Evolutionary conservation across 805 yeast species (phyloP), one percentile per base, ranked within the genome.

Genomic region (Ogataea degrootiae): DNA sequence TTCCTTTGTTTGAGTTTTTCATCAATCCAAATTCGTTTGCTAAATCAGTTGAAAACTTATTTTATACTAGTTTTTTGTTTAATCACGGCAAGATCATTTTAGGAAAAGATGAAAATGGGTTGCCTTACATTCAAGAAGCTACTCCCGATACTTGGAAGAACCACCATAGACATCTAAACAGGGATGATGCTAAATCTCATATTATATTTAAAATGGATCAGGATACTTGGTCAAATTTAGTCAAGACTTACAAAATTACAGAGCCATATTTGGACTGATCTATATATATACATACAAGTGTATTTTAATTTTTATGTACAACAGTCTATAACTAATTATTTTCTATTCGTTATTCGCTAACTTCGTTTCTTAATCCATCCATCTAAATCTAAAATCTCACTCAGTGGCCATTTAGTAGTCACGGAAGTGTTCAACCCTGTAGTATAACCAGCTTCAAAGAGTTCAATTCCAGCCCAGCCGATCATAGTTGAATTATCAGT

Each of bases 401-500:
- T 66, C 49, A 90, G 59, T 1, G 96, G 91, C 99, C 99, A 92
- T 65, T 82, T 87, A 41, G 89, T 71, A 1, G 80, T 70, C 1
- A 96, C 95, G n/a, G 75, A 58, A 3, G 81, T 77, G 11, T 67
- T 73, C 38, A 86, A 57, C 6, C 73, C 76, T 0, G 90, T 77
- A 12, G 73, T 68, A 17, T 67, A 62, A 6, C 76, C 74, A 16
- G 62, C 55, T 61, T 90, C 96, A 60, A 70, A 85, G 17, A 91
- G 67, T 62, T 92, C 97, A 8, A 92, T 87, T 0, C 97, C 99
- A 0, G 98, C 96, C 82, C 95, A 88, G 1, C 97, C 99, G 44
- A 94, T 94, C 99, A 94, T 94, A 2, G 89, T 79, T 0, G 97
- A 96, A 64, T 94, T 94, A 60, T 94, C 99, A 0, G 97, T 89